Conservation (phyloP, 1,284 basidiomycete genomes). For the Ceratobasidium sp. region DNA sequence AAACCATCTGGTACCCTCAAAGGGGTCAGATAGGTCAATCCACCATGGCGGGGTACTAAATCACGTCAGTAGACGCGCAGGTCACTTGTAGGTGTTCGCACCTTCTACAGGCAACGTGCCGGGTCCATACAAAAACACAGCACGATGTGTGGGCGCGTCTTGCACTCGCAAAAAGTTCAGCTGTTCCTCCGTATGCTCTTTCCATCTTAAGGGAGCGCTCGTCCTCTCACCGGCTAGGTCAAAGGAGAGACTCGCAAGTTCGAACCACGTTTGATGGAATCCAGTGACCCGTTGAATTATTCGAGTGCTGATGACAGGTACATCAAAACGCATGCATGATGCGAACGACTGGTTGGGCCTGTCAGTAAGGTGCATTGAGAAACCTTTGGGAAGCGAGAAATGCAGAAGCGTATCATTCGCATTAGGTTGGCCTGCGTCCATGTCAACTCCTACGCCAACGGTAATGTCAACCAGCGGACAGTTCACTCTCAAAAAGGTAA, state of each 20-base stretch:
- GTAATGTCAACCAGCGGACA: constrained; percentile 70
- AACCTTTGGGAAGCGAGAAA: constrained; percentile 70
- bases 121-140: constrained; percentile 68
- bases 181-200: constrained; percentile 68
- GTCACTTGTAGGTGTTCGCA: constrained; percentile 35
- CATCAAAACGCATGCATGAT: constrained; percentile 41
- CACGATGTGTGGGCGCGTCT: constrained; percentile 77
- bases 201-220: constrained; percentile 73
- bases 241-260: constrained; percentile 70
- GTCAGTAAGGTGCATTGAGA: constrained; percentile 55
- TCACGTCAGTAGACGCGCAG: constrained; percentile 10
- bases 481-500: constrained; percentile 79
- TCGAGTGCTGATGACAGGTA: constrained; percentile 28
- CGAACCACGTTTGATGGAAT: constrained; percentile 70
- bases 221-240: constrained; percentile 80
- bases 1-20: constrained; percentile 36
- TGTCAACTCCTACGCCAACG: constrained; percentile 27
- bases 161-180: constrained; percentile 77
- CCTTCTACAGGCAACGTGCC: constrained; percentile 39
- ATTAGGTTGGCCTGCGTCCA: background rate
- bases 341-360: constrained; percentile 14
- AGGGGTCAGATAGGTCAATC: constrained; percentile 46
- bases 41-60: constrained; percentile 45
- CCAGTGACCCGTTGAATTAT: constrained; percentile 35
- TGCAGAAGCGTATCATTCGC: constrained; percentile 58